phyloP scores from a whole-genome alignment of 495 filamentous ascomycete genomes.

The Aspergillus heteromorphus region DNA sequence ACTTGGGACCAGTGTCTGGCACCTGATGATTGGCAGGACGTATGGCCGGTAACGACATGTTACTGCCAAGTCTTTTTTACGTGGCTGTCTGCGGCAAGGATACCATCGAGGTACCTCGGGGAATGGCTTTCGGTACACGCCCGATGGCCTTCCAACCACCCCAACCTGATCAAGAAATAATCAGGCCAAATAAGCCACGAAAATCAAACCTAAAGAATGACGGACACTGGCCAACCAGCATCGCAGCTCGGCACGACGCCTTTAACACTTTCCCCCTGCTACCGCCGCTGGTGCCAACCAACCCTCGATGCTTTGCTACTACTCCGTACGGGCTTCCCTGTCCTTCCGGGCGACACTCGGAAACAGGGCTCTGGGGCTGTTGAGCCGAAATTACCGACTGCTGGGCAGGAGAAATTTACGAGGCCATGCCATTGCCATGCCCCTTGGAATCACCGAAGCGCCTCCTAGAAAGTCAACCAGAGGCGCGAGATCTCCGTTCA shows the following conservation, averaged over 20 bases:
- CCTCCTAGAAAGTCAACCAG: not conserved
- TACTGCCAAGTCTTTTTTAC: conserved; percentile 13
- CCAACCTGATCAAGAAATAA: not conserved
- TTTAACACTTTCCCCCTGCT: conserved; percentile 20
- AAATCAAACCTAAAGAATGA: not conserved
- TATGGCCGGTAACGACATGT: conserved; percentile 13
- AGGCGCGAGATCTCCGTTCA: not conserved
- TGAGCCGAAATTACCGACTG: conserved; percentile 19
- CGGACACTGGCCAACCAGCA: not conserved
- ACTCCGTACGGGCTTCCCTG: conserved; percentile 9
- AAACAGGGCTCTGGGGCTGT: conserved; percentile 14
- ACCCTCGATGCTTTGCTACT: conserved; percentile 10
- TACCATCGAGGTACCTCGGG: conserved; percentile 19
- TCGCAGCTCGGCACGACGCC: conserved; percentile 13
- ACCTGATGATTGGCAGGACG: conserved; percentile 4
- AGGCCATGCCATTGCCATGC: conserved; percentile 9
- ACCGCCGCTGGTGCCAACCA: conserved; percentile 22
- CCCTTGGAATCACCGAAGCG: conserved; percentile 3
- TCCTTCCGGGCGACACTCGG: conserved; percentile 17
- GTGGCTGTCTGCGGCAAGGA: conserved; percentile 19
- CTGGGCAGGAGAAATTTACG: conserved; percentile 8
- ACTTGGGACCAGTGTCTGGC: not conserved
- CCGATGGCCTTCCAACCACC: conserved; percentile 20
- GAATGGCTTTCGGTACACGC: conserved; percentile 29
- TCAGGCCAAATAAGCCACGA: conserved; percentile 1